Conservation (phyloP, 164 flowering plant genomes). For the Vitis rotundifolia region DNA sequence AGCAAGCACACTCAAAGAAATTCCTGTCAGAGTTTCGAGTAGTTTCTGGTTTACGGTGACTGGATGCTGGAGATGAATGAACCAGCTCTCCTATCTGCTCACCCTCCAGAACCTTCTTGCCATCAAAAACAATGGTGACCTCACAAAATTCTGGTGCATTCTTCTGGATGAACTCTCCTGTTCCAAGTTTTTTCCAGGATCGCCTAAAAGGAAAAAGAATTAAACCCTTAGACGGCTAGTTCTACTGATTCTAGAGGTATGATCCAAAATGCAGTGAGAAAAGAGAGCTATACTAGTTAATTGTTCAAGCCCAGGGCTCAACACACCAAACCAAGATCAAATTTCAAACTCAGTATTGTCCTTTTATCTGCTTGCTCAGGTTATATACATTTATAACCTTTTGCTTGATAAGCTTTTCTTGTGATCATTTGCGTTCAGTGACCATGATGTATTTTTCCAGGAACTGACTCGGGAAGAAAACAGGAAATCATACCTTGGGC, state of each 20-base stretch:
- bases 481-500: constrained; percentile 40
- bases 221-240: neutral
- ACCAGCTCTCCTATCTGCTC: constrained; percentile 10
- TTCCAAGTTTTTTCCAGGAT: constrained; percentile 39
- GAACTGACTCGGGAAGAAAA: neutral
- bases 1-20: constrained; percentile 58
- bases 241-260: no score
- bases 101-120: constrained; percentile 37
- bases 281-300: no score
- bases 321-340: no score
- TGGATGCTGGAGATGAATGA: constrained; percentile 22
- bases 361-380: no score
- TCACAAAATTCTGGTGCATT: constrained; percentile 76
- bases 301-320: no score
- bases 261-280: no score
- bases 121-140: constrained; percentile 51
- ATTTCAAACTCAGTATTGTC: no score
- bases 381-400: no score
- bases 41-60: constrained; percentile 12
- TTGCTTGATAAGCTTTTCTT: no score
- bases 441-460: neutral
- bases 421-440: no score
- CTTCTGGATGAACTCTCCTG: constrained; percentile 58
- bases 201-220: constrained; percentile 26
- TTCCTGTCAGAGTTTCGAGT: constrained; percentile 27